Evolutionary conservation across 2,329 filamentous ascomycete species (phyloP).

Genomic region (Diaporthe australafricana): DNA sequence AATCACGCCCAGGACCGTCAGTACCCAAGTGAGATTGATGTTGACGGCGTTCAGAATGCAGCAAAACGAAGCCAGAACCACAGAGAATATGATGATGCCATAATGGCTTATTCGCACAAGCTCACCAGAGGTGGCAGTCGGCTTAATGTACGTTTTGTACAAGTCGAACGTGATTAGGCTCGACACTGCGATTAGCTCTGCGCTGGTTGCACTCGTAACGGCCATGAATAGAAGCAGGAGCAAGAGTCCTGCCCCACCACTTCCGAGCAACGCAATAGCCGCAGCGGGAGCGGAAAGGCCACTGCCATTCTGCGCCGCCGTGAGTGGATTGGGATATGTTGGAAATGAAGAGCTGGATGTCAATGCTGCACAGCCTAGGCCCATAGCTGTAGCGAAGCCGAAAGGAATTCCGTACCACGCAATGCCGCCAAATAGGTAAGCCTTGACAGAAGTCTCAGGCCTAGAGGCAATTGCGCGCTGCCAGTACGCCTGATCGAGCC

Average conservation of each 20-base stretch:
- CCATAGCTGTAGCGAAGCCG: constrained; percentile 50
- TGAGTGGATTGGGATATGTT: constrained; percentile 47
- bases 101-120: constrained; percentile 49
- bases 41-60: constrained; percentile 51
- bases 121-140: constrained; percentile 44
- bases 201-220: constrained; percentile 55
- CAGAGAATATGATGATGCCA: constrained; percentile 48
- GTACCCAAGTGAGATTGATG: constrained; percentile 52
- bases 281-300: constrained; percentile 48
- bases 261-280: constrained; percentile 50
- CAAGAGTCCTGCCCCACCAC: constrained; percentile 49
- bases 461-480: constrained; percentile 56
- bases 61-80: constrained; percentile 48
- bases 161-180: constrained; percentile 53
- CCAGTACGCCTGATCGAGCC: constrained; percentile 57
- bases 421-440: constrained; percentile 55
- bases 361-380: constrained; percentile 49
- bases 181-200: constrained; percentile 56
- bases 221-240: constrained; percentile 60
- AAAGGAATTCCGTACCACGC: constrained; percentile 53
- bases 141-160: constrained; percentile 53
- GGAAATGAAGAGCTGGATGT: constrained; percentile 43
- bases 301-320: constrained; percentile 45
- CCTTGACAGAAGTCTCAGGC: constrained; percentile 53
- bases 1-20: constrained; percentile 53